Evolutionary conservation across 2,329 filamentous ascomycete genomes (phyloP).

Genomic region (Xylariaceae sp.): DNA sequence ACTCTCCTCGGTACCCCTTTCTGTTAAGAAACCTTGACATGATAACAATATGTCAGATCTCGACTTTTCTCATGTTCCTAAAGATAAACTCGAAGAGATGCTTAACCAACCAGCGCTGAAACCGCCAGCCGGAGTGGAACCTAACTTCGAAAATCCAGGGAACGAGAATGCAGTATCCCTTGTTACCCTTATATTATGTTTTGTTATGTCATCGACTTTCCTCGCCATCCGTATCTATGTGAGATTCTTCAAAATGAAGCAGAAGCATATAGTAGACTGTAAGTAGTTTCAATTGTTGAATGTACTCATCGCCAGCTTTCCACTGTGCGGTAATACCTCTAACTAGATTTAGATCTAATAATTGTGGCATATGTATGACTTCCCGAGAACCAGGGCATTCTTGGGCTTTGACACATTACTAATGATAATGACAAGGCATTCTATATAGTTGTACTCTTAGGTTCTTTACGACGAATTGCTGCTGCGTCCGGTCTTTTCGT

Average conservation of each 20-base stretch:
- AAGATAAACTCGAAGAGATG: not conserved
- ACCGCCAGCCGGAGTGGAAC: conserved; percentile 6
- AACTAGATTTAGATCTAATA: conserved; percentile 1
- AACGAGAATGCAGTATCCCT: conserved; percentile 7
- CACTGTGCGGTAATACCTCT: too few relatives aligned
- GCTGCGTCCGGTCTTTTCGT: not conserved
- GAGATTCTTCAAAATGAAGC: not conserved
- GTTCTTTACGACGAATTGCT: too few relatives aligned
- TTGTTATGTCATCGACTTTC: not conserved
- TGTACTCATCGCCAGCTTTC: too few relatives aligned
- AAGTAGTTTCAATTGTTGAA: too few relatives aligned
- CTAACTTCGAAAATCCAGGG: conserved; percentile 14
- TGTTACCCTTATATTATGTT: not conserved
- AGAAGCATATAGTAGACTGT: not conserved
- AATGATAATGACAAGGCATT: too few relatives aligned
- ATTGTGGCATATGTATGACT: not conserved
- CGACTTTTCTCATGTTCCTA: too few relatives aligned
- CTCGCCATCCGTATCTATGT: not conserved
- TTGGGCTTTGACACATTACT: too few relatives aligned
- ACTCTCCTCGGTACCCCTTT: too few relatives aligned
- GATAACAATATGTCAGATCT: too few relatives aligned
- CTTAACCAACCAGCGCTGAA: conserved; percentile 13
- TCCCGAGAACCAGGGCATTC: too few relatives aligned
- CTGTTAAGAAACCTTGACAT: too few relatives aligned
- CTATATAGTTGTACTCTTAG: too few relatives aligned